Evolutionary conservation across 495 filamentous ascomycete species (phyloP).

Genomic region (Penicillium simplicissimum): DNA sequence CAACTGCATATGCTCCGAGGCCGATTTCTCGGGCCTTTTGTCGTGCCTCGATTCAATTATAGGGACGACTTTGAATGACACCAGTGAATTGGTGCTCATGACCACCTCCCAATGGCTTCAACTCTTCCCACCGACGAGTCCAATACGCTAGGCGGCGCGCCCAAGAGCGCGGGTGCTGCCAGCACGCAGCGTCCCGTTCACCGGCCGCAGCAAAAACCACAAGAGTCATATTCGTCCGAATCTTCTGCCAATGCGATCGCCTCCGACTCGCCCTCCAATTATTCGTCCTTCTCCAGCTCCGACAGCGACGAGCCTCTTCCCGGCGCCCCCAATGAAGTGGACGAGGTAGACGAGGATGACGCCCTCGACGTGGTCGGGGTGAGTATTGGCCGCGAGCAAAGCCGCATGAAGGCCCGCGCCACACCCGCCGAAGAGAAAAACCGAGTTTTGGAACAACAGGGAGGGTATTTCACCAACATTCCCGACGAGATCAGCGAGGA

Average conservation of each 20-base stretch:
- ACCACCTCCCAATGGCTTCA: slow-evolving; percentile 1
- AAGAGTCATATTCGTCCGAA: slow-evolving; percentile 24
- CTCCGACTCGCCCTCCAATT: slow-evolving; percentile 28
- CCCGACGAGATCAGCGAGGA: slow-evolving; percentile 28
- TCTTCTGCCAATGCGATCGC: slow-evolving; percentile 23
- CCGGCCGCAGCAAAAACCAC: slow-evolving; percentile 7
- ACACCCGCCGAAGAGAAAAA: slow-evolving; percentile 77
- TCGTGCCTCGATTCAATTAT: slow-evolving; percentile 10
- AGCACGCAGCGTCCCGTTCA: neutral
- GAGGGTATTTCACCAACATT: slow-evolving; percentile 54
- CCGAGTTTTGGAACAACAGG: slow-evolving; percentile 60
- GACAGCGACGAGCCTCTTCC: slow-evolving; percentile 39
- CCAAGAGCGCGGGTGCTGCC: slow-evolving; percentile 3
- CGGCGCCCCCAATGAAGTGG: slow-evolving; percentile 15
- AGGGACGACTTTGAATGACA: slow-evolving; percentile 8
- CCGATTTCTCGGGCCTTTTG: neutral
- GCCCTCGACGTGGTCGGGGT: slow-evolving; percentile 72
- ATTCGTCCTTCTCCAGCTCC: slow-evolving; percentile 37
- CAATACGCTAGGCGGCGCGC: neutral
- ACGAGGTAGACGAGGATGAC: slow-evolving; percentile 37
- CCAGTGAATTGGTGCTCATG: neutral
- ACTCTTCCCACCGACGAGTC: slow-evolving; percentile 13
- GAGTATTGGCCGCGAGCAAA: slow-evolving; percentile 72
- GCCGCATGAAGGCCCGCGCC: slow-evolving; percentile 65
- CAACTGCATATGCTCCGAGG: slow-evolving; percentile 3